phyloP scores from a whole-genome alignment of 2,329 filamentous ascomycete genomes.

The Cladosporium sp. region DNA sequence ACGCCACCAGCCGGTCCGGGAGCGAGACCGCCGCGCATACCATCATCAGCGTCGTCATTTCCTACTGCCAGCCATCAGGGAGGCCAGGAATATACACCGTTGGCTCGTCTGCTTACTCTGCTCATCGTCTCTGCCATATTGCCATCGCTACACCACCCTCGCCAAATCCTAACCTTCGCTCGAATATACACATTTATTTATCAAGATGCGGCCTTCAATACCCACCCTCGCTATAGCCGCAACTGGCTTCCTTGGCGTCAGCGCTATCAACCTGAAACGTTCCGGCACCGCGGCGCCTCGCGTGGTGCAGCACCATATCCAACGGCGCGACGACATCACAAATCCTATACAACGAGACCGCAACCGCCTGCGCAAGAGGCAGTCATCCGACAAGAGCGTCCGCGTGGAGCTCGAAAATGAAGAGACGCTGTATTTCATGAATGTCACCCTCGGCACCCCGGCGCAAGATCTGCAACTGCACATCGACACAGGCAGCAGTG shows the following conservation, averaged over 20 bases:
- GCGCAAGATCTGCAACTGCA: constrained; percentile 56
- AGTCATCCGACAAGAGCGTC: constrained; percentile 40
- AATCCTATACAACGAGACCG: constrained; percentile 43
- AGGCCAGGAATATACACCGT: constrained; percentile 5
- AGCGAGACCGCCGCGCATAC: constrained; percentile 4
- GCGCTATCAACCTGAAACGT: constrained; percentile 34
- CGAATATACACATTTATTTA: not conserved
- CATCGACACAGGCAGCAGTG: constrained; percentile 64
- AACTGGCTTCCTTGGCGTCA: constrained; percentile 24
- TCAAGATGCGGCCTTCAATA: constrained; percentile 28
- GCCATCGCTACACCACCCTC: not conserved
- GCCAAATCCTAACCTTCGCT: not conserved
- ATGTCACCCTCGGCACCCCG: constrained; percentile 59
- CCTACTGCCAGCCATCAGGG: constrained; percentile 13
- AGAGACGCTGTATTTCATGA: constrained; percentile 61
- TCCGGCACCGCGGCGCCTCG: constrained; percentile 37
- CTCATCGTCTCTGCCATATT: not conserved
- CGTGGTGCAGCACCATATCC: constrained; percentile 53
- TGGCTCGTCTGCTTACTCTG: not conserved
- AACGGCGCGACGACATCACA: constrained; percentile 47
- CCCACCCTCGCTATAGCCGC: constrained; percentile 31
- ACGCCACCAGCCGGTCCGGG: constrained; percentile 15
- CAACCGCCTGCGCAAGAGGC: constrained; percentile 49
- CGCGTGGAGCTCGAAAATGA: constrained; percentile 56
- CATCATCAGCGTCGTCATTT: constrained; percentile 18